A percentile compares a stretch with the other conserved stretches of the same genome.
Evolutionary conservation across 2,329 filamentous ascomycete species (phyloP).

Genomic region (Aspergillus sp.): DNA sequence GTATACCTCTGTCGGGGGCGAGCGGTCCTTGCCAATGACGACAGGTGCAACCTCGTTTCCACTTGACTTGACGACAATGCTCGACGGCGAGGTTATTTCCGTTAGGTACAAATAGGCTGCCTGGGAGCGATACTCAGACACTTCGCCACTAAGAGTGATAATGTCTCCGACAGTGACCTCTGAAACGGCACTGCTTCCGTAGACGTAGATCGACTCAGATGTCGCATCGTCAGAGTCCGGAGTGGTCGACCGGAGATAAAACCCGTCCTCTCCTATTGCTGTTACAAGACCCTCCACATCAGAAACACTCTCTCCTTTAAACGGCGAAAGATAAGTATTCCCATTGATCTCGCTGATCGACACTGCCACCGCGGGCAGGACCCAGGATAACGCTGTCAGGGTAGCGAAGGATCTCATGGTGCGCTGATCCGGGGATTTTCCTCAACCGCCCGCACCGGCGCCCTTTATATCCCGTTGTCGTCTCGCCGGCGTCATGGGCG

Average conservation of each 20-base stretch:
- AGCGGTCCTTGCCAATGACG: conserved; percentile 58
- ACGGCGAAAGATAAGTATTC: conserved; percentile 62
- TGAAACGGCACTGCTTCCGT: conserved; percentile 50
- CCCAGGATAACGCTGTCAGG: conserved; percentile 1
- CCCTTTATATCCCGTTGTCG: not conserved
- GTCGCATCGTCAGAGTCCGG: conserved; percentile 57
- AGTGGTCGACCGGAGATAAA: conserved; percentile 63
- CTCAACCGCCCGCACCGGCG: not conserved
- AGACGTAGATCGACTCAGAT: conserved; percentile 68
- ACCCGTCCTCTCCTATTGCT: conserved; percentile 60
- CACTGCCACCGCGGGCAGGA: conserved; percentile 31
- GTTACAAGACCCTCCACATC: conserved; percentile 65
- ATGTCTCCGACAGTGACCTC: conserved; percentile 63
- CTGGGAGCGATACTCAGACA: conserved; percentile 60
- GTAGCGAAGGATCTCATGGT: conserved; percentile 9
- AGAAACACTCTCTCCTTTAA: conserved; percentile 56
- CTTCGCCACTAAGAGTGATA: conserved; percentile 59
- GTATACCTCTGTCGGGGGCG: conserved; percentile 63
- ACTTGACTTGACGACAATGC: conserved; percentile 55
- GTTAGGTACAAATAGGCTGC: conserved; percentile 63
- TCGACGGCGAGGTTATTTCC: conserved; percentile 58
- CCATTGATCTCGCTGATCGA: conserved; percentile 67
- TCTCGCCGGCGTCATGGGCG: too few species aligned
- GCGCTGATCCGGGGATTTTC: not conserved
- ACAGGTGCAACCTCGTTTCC: conserved; percentile 58